A percentile compares a stretch with the other conserved stretches of the same genome.
phyloP scores from a whole-genome alignment of 805 yeast genomes.

The Schwanniomyces pseudopolymorphus region DNA sequence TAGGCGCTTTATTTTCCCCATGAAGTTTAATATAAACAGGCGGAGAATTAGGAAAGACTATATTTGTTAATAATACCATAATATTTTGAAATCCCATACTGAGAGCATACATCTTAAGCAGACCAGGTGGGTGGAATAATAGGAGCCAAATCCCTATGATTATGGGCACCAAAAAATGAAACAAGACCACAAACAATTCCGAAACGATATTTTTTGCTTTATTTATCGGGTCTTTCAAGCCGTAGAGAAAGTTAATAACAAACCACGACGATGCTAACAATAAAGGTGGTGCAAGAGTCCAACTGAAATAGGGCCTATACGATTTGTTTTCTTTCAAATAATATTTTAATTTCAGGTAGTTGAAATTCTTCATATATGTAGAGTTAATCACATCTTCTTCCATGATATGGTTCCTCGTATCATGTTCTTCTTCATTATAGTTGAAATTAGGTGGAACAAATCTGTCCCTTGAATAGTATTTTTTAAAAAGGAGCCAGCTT shows the following conservation, averaged over 20 bases:
- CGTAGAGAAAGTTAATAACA: constrained; percentile 45
- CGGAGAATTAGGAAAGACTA: constrained; percentile 67
- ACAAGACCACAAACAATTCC: constrained; percentile 61
- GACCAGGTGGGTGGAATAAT: constrained; percentile 67
- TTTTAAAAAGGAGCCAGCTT: constrained; percentile 19
- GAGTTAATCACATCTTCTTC: not conserved
- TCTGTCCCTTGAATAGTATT: constrained; percentile 1
- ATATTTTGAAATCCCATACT: constrained; percentile 62
- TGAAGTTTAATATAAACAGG: constrained; percentile 70
- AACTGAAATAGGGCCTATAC: constrained; percentile 5
- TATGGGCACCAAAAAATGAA: constrained; percentile 62
- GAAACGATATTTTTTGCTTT: constrained; percentile 53
- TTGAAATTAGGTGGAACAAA: not conserved
- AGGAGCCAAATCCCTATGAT: constrained; percentile 62
- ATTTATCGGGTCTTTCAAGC: constrained; percentile 41
- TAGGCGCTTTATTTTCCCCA: constrained; percentile 55
- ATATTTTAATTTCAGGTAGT: not conserved
- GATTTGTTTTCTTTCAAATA: constrained; percentile 1
- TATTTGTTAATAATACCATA: constrained; percentile 58
- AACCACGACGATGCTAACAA: constrained; percentile 48
- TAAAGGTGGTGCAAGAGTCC: constrained; percentile 32
- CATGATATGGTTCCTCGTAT: not conserved
- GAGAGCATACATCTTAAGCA: constrained; percentile 50
- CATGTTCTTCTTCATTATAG: constrained; percentile 1
- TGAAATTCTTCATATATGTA: not conserved